Percentiles rank a stretch among this genome's conserved stretches.
These are phyloP conservation scores for Quambalaria eucalypti DNA, from an alignment of 1,284 basidiomycete genomes.

Conservation along the genomic window DNA sequence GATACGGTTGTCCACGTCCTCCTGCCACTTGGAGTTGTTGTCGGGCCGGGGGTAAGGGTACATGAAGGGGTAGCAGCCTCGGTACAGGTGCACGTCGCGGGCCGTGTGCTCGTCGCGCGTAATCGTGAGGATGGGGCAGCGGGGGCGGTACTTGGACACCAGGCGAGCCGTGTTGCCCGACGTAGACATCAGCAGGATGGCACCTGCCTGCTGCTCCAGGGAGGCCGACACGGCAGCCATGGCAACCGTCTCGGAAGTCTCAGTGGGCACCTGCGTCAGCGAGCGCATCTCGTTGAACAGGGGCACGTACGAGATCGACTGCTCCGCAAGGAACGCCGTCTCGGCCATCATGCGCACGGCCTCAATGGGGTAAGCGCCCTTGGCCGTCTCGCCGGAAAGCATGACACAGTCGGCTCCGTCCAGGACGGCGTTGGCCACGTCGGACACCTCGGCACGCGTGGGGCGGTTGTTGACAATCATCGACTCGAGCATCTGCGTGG, in stretches of 20 bases:
- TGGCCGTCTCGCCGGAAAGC: constrained; percentile 46
- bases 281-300: constrained; percentile 52
- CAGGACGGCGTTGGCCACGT: constrained; percentile 46
- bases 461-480: constrained; percentile 48
- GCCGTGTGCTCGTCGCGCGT: constrained; percentile 92
- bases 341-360: constrained; percentile 51
- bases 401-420: constrained; percentile 47
- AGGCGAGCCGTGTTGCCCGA: constrained; percentile 85
- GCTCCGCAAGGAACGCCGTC: constrained; percentile 46
- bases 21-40: constrained; percentile 82
- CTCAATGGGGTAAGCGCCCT: constrained; percentile 45
- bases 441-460: constrained; percentile 45
- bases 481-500: constrained; percentile 98
- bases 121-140: constrained; percentile 79
- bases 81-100: constrained; percentile 91
- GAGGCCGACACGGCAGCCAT: constrained; percentile 43
- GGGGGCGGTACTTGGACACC: constrained; percentile 91
- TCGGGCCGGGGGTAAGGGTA: constrained; percentile 80
- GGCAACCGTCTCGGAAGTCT: constrained; percentile 45
- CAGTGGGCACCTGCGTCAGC: constrained; percentile 38
- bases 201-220: constrained; percentile 45
- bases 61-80: constrained; percentile 94
- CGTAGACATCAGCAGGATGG: constrained; percentile 88
- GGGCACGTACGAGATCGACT: constrained; percentile 42
- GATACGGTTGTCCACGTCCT: constrained; percentile 62